phyloP scores from a whole-genome alignment of 129 eudicot species.

The Saussurea involucrata region DNA sequence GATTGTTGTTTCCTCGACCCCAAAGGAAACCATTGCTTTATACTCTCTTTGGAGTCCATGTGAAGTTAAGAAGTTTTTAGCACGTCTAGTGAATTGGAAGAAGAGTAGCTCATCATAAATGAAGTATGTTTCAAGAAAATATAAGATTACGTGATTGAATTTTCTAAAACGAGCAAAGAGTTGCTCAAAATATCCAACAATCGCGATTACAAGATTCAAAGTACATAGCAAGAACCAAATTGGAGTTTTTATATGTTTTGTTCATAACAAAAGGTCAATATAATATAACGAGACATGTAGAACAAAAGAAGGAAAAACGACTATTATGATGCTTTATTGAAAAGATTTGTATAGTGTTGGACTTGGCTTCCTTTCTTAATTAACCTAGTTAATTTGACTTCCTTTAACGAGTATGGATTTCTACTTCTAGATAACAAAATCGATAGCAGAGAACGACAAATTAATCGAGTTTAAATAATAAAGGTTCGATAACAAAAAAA shows the following conservation, averaged over 20 bases:
- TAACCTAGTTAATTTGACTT: too few relatives aligned
- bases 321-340: not conserved
- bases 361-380: not conserved
- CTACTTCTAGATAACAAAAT: too few relatives aligned
- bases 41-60: conserved; percentile 34
- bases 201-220: not conserved
- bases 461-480: too few relatives aligned
- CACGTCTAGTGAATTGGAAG: not conserved
- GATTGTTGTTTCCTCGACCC: conserved; percentile 33
- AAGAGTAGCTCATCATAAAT: not conserved
- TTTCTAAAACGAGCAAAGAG: not conserved
- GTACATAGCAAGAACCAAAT: not conserved
- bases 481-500: too few relatives aligned
- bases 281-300: not conserved
- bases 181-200: not conserved
- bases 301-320: not conserved
- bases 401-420: too few relatives aligned
- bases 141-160: not conserved
- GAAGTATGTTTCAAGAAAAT: not conserved
- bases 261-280: not conserved
- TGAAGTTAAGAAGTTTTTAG: conserved; percentile 34
- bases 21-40: conserved; percentile 39
- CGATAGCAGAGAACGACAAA: too few relatives aligned
- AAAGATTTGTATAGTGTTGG: not conserved
- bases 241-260: not conserved